Evolutionary conservation across 108 stramenopile genomes (phyloP).

Genomic region (Cyclotella atomus): DNA sequence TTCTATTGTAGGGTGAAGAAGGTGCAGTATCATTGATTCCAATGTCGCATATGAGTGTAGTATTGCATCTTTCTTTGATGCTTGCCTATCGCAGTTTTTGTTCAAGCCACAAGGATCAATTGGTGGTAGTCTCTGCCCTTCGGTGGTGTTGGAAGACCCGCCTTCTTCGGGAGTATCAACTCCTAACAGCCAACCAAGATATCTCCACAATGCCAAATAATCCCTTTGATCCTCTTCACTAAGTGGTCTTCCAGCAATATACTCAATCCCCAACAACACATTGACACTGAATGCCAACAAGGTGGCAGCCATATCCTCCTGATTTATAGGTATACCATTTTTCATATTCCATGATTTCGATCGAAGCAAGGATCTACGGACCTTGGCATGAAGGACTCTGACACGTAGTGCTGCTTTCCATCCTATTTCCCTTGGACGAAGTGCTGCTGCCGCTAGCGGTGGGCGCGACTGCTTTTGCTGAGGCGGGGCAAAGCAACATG

Average conservation of each 20-base stretch:
- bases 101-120: slow-evolving; percentile 85
- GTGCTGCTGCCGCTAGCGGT: slow-evolving; percentile 39
- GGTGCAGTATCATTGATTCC: slow-evolving; percentile 48
- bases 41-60: slow-evolving; percentile 53
- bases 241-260: slow-evolving; percentile 58
- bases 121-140: slow-evolving; percentile 27
- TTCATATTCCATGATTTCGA: slow-evolving; percentile 62
- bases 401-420: slow-evolving; percentile 78
- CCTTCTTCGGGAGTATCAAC: slow-evolving; percentile 50
- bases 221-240: slow-evolving; percentile 56
- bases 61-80: slow-evolving; percentile 34
- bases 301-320: slow-evolving; percentile 88
- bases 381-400: slow-evolving; percentile 82
- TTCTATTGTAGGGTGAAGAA: slow-evolving; percentile 60
- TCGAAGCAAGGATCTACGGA: slow-evolving; percentile 60
- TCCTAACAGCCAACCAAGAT: slow-evolving; percentile 85
- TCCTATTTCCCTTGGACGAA: slow-evolving; percentile 66
- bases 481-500: slow-evolving; percentile 46
- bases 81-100: slow-evolving; percentile 8
- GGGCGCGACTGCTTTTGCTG: not conserved
- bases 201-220: slow-evolving; percentile 86
- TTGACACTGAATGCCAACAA: slow-evolving; percentile 80
- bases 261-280: slow-evolving; percentile 73
- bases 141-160: slow-evolving; percentile 29
- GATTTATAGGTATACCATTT: slow-evolving; percentile 84